Evolutionary conservation across 805 yeast species (phyloP).

Genomic region (Geotrichum ghanense): DNA sequence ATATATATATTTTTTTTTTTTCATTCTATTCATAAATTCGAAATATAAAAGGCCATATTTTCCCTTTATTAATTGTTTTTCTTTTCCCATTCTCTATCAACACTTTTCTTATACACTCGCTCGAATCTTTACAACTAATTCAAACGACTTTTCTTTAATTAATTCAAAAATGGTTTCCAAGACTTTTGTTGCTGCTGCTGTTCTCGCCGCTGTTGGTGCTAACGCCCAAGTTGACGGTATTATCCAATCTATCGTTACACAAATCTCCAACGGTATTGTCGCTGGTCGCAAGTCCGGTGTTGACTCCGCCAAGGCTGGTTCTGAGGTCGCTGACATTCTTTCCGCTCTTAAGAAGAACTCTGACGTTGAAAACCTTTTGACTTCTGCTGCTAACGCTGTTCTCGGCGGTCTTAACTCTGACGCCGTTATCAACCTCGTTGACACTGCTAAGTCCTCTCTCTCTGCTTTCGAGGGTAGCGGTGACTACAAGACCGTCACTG

Average conservation of each 20-base stretch:
- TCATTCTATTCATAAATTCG: background rate
- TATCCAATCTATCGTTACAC: background rate
- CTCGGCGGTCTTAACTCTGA: background rate
- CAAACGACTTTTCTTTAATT: background rate
- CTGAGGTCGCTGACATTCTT: conserved; percentile 2
- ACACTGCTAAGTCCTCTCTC: background rate
- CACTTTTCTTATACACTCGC: background rate
- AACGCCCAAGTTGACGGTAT: conserved; percentile 2
- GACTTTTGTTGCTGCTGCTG: background rate
- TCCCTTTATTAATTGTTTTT: background rate
- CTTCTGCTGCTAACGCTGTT: conserved; percentile 1
- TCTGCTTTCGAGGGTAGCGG: background rate
- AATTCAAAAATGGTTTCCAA: background rate
- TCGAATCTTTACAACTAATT: background rate
- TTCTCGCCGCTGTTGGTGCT: conserved; percentile 1
- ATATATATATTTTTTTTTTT: too few species aligned
- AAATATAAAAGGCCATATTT: background rate
- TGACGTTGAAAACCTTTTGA: background rate
- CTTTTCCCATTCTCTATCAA: too few species aligned
- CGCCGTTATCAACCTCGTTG: background rate
- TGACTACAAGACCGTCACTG: conserved; percentile 1
- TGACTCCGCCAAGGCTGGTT: background rate
- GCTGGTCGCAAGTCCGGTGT: conserved; percentile 1
- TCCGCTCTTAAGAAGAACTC: background rate
- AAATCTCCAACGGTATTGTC: conserved; percentile 2